Conservation (phyloP, 192 early-diverging fungal genomes). For the Backusella parvicylindrica region DNA sequence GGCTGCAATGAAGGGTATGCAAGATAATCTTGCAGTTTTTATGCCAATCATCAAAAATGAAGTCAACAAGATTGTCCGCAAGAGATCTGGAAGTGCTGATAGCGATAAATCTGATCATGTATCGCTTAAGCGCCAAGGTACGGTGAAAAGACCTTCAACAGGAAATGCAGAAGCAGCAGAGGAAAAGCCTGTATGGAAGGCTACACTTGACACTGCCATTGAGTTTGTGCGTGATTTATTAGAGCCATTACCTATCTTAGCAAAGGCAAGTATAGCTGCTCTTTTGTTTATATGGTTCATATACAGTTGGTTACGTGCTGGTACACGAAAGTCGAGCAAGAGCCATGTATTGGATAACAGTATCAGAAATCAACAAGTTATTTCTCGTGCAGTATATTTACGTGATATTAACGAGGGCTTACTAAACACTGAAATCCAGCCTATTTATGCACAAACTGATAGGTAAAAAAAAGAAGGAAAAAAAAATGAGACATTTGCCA, state of each 20-base stretch:
- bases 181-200: not conserved
- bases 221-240: not conserved
- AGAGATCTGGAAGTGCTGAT: not conserved
- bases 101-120: not conserved
- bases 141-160: not conserved
- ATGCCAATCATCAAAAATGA: constrained; percentile 46
- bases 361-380: constrained; percentile 13
- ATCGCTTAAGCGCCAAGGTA: not conserved
- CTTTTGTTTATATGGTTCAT: constrained; percentile 5
- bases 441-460: constrained; percentile 7
- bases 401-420: constrained; percentile 47
- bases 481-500: too few relatives aligned
- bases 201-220: not conserved
- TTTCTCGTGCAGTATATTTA: constrained; percentile 44
- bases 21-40: constrained; percentile 45
- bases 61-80: constrained; percentile 12
- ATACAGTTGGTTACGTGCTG: not conserved
- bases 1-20: constrained; percentile 57
- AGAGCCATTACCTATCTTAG: constrained; percentile 38
- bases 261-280: constrained; percentile 36
- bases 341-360: not conserved
- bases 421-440: constrained; percentile 12
- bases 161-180: not conserved
- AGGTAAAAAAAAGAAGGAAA: constrained; percentile 1
- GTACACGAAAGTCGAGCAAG: not conserved